phyloP scores from a whole-genome alignment of 2,329 filamentous ascomycete species.

The Septoria petroselini region DNA sequence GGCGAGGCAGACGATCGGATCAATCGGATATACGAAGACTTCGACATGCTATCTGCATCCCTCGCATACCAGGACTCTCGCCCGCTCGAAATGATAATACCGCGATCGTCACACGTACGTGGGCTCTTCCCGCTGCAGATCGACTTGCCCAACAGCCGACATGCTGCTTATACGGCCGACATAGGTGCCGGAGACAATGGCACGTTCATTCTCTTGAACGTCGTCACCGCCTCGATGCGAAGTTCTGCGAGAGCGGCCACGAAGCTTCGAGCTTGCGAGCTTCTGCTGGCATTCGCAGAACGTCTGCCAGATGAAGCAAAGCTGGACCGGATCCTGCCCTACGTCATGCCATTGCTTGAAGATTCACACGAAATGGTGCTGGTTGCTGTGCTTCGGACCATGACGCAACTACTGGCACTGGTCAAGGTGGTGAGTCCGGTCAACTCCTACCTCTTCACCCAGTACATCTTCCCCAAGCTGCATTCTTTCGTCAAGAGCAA shows the following conservation, averaged over 20 bases:
- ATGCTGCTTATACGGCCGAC: conserved; percentile 60
- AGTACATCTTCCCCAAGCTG: conserved; percentile 61
- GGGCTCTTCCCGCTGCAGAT: conserved; percentile 74
- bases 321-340: conserved; percentile 86
- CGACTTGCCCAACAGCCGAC: conserved; percentile 81
- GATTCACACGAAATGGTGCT: conserved; percentile 83
- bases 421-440: conserved; percentile 81
- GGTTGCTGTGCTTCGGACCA: conserved; percentile 76
- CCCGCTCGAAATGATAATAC: conserved; percentile 32
- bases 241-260: conserved; percentile 88
- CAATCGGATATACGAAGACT: conserved; percentile 87
- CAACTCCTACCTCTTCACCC: conserved; percentile 65
- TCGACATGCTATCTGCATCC: conserved; percentile 96
- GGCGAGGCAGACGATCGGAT: conserved; percentile 92
- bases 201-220: conserved; percentile 83
- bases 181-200: conserved; percentile 74
- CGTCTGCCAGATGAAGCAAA: conserved; percentile 92
- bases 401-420: conserved; percentile 83
- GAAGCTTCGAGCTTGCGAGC: conserved; percentile 81
- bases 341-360: conserved; percentile 75
- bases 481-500: conserved; percentile 56
- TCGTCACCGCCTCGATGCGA: conserved; percentile 82
- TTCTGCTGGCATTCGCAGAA: conserved; percentile 88
- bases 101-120: conserved; percentile 46
- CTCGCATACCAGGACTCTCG: conserved; percentile 66